Conservation (phyloP, 2,329 filamentous ascomycete species). For the Arthrobotrys sinensis region DNA sequence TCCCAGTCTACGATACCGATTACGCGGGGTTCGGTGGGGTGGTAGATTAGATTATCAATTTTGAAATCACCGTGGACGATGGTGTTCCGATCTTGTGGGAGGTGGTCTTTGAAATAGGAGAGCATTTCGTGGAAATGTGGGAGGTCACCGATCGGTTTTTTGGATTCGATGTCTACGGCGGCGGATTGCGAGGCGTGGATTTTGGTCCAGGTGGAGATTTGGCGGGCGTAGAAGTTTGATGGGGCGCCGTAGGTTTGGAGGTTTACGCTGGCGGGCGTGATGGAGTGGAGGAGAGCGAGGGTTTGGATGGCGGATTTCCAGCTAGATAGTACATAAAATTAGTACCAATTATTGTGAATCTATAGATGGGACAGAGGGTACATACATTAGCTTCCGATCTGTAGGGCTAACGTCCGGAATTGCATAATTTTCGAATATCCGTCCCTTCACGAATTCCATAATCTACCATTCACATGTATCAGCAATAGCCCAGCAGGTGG, state of each 20-base stretch:
- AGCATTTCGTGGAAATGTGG: constrained; percentile 85
- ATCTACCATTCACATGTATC: constrained; percentile 69
- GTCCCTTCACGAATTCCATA: constrained; percentile 94
- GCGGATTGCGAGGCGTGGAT: constrained; percentile 84
- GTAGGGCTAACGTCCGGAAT: constrained; percentile 80
- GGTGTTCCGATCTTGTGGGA: constrained; percentile 82
- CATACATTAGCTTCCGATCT: constrained; percentile 80
- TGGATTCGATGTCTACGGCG: constrained; percentile 82
- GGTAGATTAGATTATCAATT: constrained; percentile 91
- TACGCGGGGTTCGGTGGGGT: constrained; percentile 87
- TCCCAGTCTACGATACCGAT: constrained; percentile 98
- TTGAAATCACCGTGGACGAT: constrained; percentile 98
- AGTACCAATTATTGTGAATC: not conserved
- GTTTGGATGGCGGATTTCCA: constrained; percentile 89
- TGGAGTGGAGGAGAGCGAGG: constrained; percentile 87
- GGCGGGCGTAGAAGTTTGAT: constrained; percentile 85
- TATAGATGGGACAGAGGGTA: constrained; percentile 39
- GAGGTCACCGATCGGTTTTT: constrained; percentile 82
- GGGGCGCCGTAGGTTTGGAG: constrained; percentile 81
- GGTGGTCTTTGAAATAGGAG: constrained; percentile 70
- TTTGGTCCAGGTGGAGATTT: constrained; percentile 84
- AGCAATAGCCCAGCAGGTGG: too few relatives aligned
- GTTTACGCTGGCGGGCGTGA: constrained; percentile 72
- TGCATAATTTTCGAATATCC: constrained; percentile 90
- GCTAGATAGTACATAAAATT: constrained; percentile 28